Percentiles rank a stretch among this genome's conserved stretches.
These are phyloP conservation scores for Colletotrichum tabaci DNA, from an alignment of 2,329 filamentous ascomycete species.

Conservation along the genomic window DNA sequence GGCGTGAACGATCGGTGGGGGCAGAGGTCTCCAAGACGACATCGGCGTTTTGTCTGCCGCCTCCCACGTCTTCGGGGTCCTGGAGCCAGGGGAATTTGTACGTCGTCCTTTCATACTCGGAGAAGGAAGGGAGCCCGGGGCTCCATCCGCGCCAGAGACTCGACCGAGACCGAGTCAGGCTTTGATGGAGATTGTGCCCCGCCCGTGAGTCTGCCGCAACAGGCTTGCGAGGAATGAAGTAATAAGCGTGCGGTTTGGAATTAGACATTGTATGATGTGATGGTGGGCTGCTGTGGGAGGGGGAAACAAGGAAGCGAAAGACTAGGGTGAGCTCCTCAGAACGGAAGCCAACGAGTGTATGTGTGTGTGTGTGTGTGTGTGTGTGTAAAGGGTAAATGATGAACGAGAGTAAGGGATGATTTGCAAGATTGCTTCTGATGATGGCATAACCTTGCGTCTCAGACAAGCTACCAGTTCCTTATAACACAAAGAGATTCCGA, in stretches of 20 bases:
- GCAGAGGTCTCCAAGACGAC: conserved; percentile 5
- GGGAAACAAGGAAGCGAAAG: conserved; percentile 16
- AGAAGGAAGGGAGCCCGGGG: conserved; percentile 43
- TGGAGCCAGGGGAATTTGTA: conserved; percentile 50
- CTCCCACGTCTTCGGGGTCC: background rate
- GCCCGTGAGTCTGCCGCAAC: conserved; percentile 18
- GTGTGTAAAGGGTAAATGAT: conserved; percentile 1
- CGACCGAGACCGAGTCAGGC: conserved; percentile 45
- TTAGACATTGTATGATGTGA: conserved; percentile 23
- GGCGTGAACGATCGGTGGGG: conserved; percentile 14
- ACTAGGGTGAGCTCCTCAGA: background rate
- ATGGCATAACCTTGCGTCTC: background rate
- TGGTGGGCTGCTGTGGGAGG: too few species aligned
- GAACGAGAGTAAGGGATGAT: conserved; percentile 18
- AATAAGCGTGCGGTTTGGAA: conserved; percentile 7
- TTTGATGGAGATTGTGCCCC: conserved; percentile 19
- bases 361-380: too few species aligned
- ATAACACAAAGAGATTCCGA: background rate
- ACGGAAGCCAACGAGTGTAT: conserved; percentile 16
- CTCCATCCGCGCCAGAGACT: conserved; percentile 51
- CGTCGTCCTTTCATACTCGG: conserved; percentile 49
- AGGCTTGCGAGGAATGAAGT: conserved; percentile 38
- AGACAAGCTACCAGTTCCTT: background rate
- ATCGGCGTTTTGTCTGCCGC: background rate
- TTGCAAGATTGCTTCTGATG: background rate